Base-by-base conservation (phyloP, 2,329 filamentous ascomycete species). In the Ceratocystis eucalypticola region DNA sequence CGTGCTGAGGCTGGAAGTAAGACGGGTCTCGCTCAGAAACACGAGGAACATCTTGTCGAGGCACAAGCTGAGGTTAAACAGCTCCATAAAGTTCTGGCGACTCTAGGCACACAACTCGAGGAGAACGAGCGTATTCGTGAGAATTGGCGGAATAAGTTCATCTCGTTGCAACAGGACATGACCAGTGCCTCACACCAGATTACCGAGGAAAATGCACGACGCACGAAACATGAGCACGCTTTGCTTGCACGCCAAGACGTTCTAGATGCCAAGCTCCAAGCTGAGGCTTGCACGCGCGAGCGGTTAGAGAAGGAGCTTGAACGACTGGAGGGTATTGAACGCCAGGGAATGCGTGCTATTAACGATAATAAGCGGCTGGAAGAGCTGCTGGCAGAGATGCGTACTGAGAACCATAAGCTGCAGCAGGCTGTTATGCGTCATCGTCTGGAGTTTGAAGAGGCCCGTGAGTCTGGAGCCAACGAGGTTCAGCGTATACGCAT, bases 101-200 rank as follows among this genome's bases (percentile, higher is more conserved):
- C 85, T 25, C 80, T 96, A 66, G 85, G 86, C 69, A 83, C 83
- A 59, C 91, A 96, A 73, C 84, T 94, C 53, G 87, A 94, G 72
- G 92, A 96, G 76, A 93, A 91, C 72, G 86, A 92, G 72, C 85
- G 88, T 69, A 83, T 95, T 68, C 87, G 91, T 67, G 90, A 96
- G 73, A 85, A 82, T 68, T 92, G 95, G 83, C 87, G 91, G 70
- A 80, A 80, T 74, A 96, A 94, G 75, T 88, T 96, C 72, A 84
- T 93, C 71, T 85, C 85, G 68, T 79, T 99, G 48, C 92, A 97
- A 75, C 84, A 91, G 69, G 91, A 96, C 71, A 93, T 97, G 87
- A 83, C 86, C 41, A 80, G 80, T 66, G 89, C 91, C 62, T 87
- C 89, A 65, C 84, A 85, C 61, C 88, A 96, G 69, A 85, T 96